Percentiles rank a stretch among this genome's conserved stretches.
phyloP scores from a whole-genome alignment of 2,329 filamentous ascomycete species.

The Stemphylium vesicarium region DNA sequence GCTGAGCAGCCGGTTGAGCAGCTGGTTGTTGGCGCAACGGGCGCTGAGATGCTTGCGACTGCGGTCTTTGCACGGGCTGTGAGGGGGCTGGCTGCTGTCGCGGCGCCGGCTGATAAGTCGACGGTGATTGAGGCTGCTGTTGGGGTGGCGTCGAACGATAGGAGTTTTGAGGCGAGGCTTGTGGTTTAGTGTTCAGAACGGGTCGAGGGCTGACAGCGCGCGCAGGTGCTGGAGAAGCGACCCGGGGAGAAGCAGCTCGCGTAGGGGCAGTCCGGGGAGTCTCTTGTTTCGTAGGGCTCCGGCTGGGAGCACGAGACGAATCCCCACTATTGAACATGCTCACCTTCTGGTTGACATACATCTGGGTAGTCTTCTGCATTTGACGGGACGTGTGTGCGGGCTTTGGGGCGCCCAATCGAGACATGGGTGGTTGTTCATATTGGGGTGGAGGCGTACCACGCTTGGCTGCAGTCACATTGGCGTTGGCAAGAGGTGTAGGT shows the following conservation, averaged over 20 bases:
- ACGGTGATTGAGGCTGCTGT: conserved; percentile 15
- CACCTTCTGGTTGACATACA: conserved; percentile 82
- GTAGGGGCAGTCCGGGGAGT: conserved; percentile 52
- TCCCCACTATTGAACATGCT: conserved; percentile 69
- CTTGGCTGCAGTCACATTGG: conserved; percentile 62
- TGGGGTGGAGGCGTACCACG: conserved; percentile 84
- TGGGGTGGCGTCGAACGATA: conserved; percentile 21
- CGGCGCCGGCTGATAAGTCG: conserved; percentile 6
- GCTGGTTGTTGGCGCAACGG: conserved; percentile 7
- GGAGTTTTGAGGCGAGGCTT: conserved; percentile 20
- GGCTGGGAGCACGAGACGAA: conserved; percentile 63
- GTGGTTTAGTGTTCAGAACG: conserved; percentile 50
- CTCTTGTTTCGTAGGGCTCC: conserved; percentile 56
- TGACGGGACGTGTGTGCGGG: conserved; percentile 91
- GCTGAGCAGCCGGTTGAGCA: conserved; percentile 6
- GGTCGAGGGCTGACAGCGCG: conserved; percentile 66
- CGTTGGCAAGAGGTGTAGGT: conserved; percentile 54
- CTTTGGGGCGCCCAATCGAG: conserved; percentile 83
- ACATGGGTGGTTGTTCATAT: conserved; percentile 75
- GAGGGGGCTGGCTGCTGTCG: conserved; percentile 4
- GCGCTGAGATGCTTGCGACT: conserved; percentile 9
- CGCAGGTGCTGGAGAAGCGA: conserved; percentile 69
- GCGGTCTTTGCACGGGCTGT: conserved; percentile 8
- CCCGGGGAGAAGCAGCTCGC: not conserved
- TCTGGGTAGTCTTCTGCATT: conserved; percentile 94